phyloP scores from a whole-genome alignment of 2,329 filamentous ascomycete genomes.

The Samsoniella hepiali region DNA sequence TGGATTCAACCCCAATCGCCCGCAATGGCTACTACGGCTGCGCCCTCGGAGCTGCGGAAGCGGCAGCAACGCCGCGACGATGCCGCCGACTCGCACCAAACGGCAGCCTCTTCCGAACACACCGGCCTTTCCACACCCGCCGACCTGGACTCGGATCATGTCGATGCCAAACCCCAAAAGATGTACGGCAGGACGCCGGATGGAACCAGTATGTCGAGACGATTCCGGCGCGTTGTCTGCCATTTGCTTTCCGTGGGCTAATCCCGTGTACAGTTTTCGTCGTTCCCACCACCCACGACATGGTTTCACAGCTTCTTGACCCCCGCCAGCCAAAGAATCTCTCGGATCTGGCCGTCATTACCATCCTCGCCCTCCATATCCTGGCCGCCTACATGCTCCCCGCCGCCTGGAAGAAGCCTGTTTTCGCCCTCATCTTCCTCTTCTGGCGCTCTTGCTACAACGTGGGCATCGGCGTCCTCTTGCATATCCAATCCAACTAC shows the following conservation, averaged over 20 bases:
- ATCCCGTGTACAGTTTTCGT: slow-evolving; percentile 68
- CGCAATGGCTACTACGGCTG: slow-evolving; percentile 14
- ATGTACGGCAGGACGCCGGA: slow-evolving; percentile 89
- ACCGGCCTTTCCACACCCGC: slow-evolving; percentile 11
- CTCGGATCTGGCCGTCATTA: slow-evolving; percentile 77
- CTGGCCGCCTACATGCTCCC: slow-evolving; percentile 72
- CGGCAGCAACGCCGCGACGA: slow-evolving; percentile 16
- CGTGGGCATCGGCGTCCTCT: slow-evolving; percentile 83
- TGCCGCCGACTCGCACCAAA: slow-evolving; percentile 16
- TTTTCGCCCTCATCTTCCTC: slow-evolving; percentile 80
- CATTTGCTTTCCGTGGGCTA: slow-evolving; percentile 17
- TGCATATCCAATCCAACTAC: slow-evolving; percentile 87
- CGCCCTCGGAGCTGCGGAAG: slow-evolving; percentile 18
- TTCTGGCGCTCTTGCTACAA: slow-evolving; percentile 95
- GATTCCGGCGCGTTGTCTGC: slow-evolving; percentile 10
- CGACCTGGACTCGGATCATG: slow-evolving; percentile 12
- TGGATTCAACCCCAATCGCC: slow-evolving; percentile 17
- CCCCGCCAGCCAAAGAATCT: slow-evolving; percentile 94
- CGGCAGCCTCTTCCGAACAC: slow-evolving; percentile 13
- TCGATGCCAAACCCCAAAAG: slow-evolving; percentile 52
- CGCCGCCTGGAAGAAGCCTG: slow-evolving; percentile 62
- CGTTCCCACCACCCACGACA: slow-evolving; percentile 94
- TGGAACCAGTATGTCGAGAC: slow-evolving; percentile 69
- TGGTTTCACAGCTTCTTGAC: slow-evolving; percentile 96
- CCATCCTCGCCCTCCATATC: slow-evolving; percentile 73